Conservation (phyloP, 2,329 filamentous ascomycete genomes). For the Fusarium aywerte region DNA sequence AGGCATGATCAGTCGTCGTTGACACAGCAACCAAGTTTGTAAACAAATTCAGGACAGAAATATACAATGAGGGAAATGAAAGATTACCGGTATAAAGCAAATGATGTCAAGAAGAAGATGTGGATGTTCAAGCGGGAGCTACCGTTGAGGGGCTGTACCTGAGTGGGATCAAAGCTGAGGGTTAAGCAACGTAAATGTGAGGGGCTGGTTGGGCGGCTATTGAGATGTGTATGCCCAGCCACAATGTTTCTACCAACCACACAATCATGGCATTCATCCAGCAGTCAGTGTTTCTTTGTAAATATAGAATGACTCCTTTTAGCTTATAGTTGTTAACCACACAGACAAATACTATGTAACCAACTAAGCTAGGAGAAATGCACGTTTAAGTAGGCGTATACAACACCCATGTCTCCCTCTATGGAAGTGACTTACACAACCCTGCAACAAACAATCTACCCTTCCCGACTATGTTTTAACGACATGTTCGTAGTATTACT, state of each 20-base stretch:
- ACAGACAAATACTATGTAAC: too few relatives aligned
- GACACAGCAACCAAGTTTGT: not conserved
- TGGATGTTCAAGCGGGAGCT: constrained; percentile 23
- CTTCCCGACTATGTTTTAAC: not conserved
- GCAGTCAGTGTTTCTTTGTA: not conserved
- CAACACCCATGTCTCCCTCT: not conserved
- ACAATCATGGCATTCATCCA: not conserved
- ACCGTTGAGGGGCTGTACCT: constrained; percentile 14
- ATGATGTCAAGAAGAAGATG: not conserved
- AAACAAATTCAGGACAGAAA: not conserved
- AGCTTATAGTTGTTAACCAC: too few relatives aligned
- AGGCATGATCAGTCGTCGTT: constrained; percentile 22
- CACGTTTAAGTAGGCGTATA: too few relatives aligned
- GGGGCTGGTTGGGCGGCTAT: constrained; percentile 12
- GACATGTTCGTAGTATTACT: too few relatives aligned
- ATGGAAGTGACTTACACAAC: not conserved
- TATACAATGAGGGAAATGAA: not conserved
- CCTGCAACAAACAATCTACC: not conserved
- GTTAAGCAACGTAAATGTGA: constrained; percentile 1
- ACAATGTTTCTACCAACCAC: not conserved
- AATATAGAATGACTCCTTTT: not conserved
- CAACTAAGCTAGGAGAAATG: too few relatives aligned
- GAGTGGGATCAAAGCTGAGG: constrained; percentile 7
- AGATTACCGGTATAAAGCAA: not conserved
- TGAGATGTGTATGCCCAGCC: not conserved